phyloP scores from a whole-genome alignment of 1,284 basidiomycete genomes.

The Psilocybe mexicana region DNA sequence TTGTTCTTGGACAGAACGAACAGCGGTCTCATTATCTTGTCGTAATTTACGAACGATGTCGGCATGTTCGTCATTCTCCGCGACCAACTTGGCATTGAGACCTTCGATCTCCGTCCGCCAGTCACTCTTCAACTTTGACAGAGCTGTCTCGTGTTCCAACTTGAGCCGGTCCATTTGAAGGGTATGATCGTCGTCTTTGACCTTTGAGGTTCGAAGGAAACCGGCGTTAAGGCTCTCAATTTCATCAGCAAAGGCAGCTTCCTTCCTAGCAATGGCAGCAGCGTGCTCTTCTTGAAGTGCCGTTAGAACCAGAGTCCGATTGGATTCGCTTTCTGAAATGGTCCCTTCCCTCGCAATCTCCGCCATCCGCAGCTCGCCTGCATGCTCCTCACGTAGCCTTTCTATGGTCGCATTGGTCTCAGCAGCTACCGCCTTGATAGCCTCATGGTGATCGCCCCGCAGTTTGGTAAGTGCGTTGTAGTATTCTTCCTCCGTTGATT shows the following conservation, averaged over 20 bases:
- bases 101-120: conserved; percentile 51
- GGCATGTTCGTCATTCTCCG: conserved; percentile 46
- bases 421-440: conserved; percentile 56
- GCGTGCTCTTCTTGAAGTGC: conserved; percentile 69
- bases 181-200: conserved; percentile 61
- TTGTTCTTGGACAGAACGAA: conserved; percentile 53
- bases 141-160: conserved; percentile 45
- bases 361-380: conserved; percentile 61
- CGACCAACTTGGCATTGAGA: conserved; percentile 44
- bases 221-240: conserved; percentile 64
- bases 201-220: conserved; percentile 50
- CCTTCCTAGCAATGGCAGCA: conserved; percentile 63
- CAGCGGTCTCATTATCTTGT: conserved; percentile 51
- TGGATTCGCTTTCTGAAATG: conserved; percentile 70
- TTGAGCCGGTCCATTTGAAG: conserved; percentile 47
- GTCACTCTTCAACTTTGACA: conserved; percentile 52
- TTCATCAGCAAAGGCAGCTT: conserved; percentile 61
- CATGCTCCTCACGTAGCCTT: conserved; percentile 71
- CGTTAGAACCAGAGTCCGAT: conserved; percentile 57
- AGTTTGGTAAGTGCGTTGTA: conserved; percentile 76
- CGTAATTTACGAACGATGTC: conserved; percentile 39
- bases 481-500: conserved; percentile 76
- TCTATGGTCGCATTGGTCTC: conserved; percentile 63
- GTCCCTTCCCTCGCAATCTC: conserved; percentile 76
- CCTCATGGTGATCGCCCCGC: conserved; percentile 64